Conservation (phyloP, 148 eudicot genomes). For the Persicaria tinctoria region DNA sequence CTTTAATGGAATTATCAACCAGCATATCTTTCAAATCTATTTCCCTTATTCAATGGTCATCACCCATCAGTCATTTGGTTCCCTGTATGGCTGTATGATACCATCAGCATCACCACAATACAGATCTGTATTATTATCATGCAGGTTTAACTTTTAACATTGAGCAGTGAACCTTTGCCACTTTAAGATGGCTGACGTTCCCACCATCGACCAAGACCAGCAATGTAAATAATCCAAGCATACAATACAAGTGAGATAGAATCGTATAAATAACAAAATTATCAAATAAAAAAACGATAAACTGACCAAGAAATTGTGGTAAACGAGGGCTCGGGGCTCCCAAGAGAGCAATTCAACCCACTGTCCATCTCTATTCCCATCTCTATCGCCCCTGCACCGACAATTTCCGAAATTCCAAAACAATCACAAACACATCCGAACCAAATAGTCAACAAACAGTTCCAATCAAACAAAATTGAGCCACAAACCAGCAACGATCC, state of each 20-base stretch:
- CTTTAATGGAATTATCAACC: background rate
- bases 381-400: conserved; percentile 18
- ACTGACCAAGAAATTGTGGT: conserved; percentile 79
- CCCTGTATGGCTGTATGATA: background rate
- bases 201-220: background rate
- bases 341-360: conserved; percentile 91
- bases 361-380: conserved; percentile 44
- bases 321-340: conserved; percentile 90
- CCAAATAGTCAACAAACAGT: background rate
- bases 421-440: background rate
- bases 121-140: background rate
- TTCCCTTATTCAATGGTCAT: background rate
- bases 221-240: background rate
- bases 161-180: background rate
- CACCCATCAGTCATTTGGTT: background rate
- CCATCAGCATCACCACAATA: background rate
- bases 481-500: conserved; percentile 2
- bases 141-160: background rate
- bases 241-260: background rate
- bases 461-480: background rate
- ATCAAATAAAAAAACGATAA: background rate
- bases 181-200: background rate
- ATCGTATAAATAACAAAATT: background rate
- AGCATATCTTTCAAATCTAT: background rate
- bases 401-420: background rate